phyloP scores from a whole-genome alignment of 306 rosid genomes.

The Pyrus pyrifolia region DNA sequence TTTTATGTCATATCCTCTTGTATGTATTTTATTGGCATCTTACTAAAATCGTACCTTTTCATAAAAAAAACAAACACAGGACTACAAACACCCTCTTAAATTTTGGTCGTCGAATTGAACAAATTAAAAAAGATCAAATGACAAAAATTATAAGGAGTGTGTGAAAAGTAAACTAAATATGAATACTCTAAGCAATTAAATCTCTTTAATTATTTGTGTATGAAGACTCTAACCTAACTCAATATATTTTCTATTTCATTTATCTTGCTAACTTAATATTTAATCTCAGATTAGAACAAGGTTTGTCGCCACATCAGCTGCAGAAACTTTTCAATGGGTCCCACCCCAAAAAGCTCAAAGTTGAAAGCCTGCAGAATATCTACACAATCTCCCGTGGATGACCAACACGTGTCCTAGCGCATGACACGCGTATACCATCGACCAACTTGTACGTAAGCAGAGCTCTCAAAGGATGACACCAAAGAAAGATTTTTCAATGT shows the following conservation, averaged over 20 bases:
- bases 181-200: too few species aligned
- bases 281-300: background rate
- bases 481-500: too few species aligned
- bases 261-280: background rate
- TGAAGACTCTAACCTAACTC: background rate
- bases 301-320: slow-evolving; percentile 18
- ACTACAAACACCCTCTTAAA: too few species aligned
- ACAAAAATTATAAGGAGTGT: too few species aligned
- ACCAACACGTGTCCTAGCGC: background rate
- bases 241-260: background rate
- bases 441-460: background rate
- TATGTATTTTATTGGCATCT: background rate
- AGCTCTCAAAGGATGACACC: too few species aligned
- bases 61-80: too few species aligned
- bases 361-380: background rate
- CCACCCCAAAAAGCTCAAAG: slow-evolving; percentile 3
- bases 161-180: too few species aligned
- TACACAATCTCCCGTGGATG: background rate
- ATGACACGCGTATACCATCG: slow-evolving; percentile 19
- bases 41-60: background rate
- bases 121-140: too few species aligned
- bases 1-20: background rate
- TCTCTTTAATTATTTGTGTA: background rate
- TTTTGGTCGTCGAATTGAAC: too few species aligned
- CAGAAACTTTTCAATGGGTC: slow-evolving; percentile 3